These are phyloP conservation scores for Peniophora sp. DNA, from an alignment of 1,284 basidiomycete species.

Conservation along the genomic window DNA sequence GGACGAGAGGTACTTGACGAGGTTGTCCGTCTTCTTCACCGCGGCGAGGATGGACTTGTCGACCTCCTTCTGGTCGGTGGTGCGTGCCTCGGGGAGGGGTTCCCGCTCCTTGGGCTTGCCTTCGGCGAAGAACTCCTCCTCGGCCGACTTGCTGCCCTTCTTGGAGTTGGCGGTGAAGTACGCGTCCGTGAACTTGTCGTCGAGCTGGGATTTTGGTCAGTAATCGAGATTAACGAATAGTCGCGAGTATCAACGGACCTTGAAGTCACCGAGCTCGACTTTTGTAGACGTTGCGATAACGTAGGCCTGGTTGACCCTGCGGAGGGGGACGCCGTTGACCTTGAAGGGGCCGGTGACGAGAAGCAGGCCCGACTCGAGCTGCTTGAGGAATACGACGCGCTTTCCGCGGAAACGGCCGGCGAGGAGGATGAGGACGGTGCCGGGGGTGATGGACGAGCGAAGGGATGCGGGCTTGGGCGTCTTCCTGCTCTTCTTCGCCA, in stretches of 20 bases:
- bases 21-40: slow-evolving; percentile 89
- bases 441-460: slow-evolving; percentile 87
- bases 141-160: slow-evolving; percentile 72
- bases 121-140: slow-evolving; percentile 94
- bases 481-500: slow-evolving; percentile 92
- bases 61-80: slow-evolving; percentile 88
- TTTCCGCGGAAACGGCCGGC: slow-evolving; percentile 98
- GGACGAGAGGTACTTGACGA: slow-evolving; percentile 91
- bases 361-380: slow-evolving; percentile 87
- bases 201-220: slow-evolving; percentile 39
- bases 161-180: slow-evolving; percentile 86
- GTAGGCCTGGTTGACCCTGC: slow-evolving; percentile 98
- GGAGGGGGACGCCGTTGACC: slow-evolving; percentile 97
- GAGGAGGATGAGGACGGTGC: slow-evolving; percentile 93
- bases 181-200: slow-evolving; percentile 88
- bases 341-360: slow-evolving; percentile 98
- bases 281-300: slow-evolving; percentile 98
- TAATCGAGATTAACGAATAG: not conserved
- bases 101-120: slow-evolving; percentile 93
- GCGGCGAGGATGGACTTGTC: slow-evolving; percentile 82
- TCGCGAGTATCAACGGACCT: slow-evolving; percentile 40
- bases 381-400: slow-evolving; percentile 98
- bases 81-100: slow-evolving; percentile 83
- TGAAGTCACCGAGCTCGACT: slow-evolving; percentile 76
- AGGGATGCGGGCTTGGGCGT: slow-evolving; percentile 69